These are phyloP conservation scores for Proliferodiscus dingleyae DNA, from an alignment of 2,329 filamentous ascomycete genomes.

Conservation along the genomic window DNA sequence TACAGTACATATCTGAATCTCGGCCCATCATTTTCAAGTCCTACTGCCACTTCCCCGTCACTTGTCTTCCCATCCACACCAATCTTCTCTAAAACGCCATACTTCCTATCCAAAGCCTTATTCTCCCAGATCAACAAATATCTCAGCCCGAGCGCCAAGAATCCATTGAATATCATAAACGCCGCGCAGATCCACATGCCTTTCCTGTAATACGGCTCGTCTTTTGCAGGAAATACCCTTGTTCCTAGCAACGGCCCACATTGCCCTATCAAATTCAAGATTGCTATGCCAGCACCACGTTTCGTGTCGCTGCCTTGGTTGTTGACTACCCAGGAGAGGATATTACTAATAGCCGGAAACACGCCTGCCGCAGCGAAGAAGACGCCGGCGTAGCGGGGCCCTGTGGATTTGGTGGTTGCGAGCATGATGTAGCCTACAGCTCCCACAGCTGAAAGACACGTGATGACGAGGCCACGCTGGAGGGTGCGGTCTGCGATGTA, in stretches of 20 bases:
- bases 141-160: conserved; percentile 49
- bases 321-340: conserved; percentile 65
- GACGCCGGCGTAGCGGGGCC: conserved; percentile 42
- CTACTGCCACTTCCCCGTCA: background rate
- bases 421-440: conserved; percentile 61
- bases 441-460: conserved; percentile 50
- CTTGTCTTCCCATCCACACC: conserved; percentile 2
- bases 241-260: conserved; percentile 60
- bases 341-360: conserved; percentile 64
- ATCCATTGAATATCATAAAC: conserved; percentile 55
- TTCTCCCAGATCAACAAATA: conserved; percentile 56
- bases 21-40: conserved; percentile 26
- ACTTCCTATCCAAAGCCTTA: conserved; percentile 47
- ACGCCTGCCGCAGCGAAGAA: conserved; percentile 56
- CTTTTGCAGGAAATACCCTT: conserved; percentile 51
- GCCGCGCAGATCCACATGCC: conserved; percentile 57
- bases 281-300: conserved; percentile 59
- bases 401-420: conserved; percentile 45
- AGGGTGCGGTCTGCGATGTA: conserved; percentile 61
- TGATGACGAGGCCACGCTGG: conserved; percentile 59
- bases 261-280: conserved; percentile 65
- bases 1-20: conserved; percentile 24
- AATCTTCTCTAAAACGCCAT: conserved; percentile 14
- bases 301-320: conserved; percentile 67
- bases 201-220: conserved; percentile 44